Evolutionary conservation across 139 green algal genomes (phyloP).

Genomic region (Zygnema cylindricum): DNA sequence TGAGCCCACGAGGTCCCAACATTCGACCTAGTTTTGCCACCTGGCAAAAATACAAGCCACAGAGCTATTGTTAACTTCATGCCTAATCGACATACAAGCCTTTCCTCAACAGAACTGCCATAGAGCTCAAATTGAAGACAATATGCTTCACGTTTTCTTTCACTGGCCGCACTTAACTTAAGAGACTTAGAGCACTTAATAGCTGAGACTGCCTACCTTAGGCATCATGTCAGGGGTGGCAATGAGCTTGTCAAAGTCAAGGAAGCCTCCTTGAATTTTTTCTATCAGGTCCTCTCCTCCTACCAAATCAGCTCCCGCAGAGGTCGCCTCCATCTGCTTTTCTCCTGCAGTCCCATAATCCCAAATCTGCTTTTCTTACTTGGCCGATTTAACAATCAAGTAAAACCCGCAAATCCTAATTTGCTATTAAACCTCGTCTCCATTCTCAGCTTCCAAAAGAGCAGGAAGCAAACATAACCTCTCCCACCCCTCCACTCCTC

Average conservation of each 20-base stretch:
- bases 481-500: too few species aligned
- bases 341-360: conserved; percentile 34
- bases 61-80: too few species aligned
- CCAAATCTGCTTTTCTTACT: not conserved
- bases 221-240: conserved; percentile 99
- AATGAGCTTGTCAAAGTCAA: conserved; percentile 99
- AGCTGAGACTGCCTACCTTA: conserved; percentile 69
- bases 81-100: not conserved
- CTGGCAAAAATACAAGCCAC: conserved; percentile 35
- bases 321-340: conserved; percentile 75
- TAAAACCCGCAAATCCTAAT: too few species aligned
- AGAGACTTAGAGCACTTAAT: too few species aligned
- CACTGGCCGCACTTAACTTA: too few species aligned
- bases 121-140: too few species aligned
- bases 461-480: too few species aligned
- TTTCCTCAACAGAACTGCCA: too few species aligned
- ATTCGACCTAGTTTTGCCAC: conserved; percentile 94
- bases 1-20: conserved; percentile 93
- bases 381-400: too few species aligned
- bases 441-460: too few species aligned
- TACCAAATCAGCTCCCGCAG: conserved; percentile 88
- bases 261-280: conserved; percentile 90
- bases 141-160: too few species aligned
- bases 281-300: conserved; percentile 94
- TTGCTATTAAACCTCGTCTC: too few species aligned